phyloP scores from a whole-genome alignment of 352 stramenopile genomes.

The Globisporangium parvum region DNA sequence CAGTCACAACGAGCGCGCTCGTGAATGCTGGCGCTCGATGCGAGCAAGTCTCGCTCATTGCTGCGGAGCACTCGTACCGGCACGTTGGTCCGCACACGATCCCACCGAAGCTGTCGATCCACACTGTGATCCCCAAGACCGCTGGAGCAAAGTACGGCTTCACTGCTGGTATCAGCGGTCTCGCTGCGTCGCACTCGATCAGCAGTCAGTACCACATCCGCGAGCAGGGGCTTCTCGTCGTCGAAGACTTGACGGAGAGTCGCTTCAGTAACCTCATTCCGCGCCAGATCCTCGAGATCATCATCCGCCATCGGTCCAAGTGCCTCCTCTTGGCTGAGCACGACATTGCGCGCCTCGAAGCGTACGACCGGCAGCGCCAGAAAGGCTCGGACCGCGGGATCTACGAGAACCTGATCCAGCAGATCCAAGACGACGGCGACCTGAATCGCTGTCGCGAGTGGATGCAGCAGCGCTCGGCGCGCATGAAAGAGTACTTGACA shows the following conservation, averaged over 20 bases:
- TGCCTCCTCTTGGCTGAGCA: conserved; percentile 66
- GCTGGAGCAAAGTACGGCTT: conserved; percentile 60
- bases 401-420: conserved; percentile 86
- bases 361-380: conserved; percentile 68
- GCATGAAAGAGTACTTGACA: conserved; percentile 68
- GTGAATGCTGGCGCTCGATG: conserved; percentile 58
- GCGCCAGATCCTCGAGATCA: conserved; percentile 73
- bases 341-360: conserved; percentile 69
- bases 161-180: conserved; percentile 40
- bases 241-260: conserved; percentile 80
- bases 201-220: conserved; percentile 86
- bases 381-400: conserved; percentile 78
- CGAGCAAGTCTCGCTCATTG: conserved; percentile 53
- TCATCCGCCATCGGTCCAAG: conserved; percentile 75
- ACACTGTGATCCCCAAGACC: conserved; percentile 73
- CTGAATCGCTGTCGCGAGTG: conserved; percentile 79
- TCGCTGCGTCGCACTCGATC: conserved; percentile 52
- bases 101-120: conserved; percentile 66
- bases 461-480: conserved; percentile 65
- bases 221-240: conserved; percentile 70
- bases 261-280: conserved; percentile 82
- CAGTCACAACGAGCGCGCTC: conserved; percentile 51
- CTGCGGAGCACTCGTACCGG: conserved; percentile 71
- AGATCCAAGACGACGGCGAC: conserved; percentile 85
- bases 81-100: conserved; percentile 45